A percentile compares a stretch with the other conserved stretches of the same genome.
Evolutionary conservation across 139 green algal genomes (phyloP).

Genomic region (Closterium sp.): DNA sequence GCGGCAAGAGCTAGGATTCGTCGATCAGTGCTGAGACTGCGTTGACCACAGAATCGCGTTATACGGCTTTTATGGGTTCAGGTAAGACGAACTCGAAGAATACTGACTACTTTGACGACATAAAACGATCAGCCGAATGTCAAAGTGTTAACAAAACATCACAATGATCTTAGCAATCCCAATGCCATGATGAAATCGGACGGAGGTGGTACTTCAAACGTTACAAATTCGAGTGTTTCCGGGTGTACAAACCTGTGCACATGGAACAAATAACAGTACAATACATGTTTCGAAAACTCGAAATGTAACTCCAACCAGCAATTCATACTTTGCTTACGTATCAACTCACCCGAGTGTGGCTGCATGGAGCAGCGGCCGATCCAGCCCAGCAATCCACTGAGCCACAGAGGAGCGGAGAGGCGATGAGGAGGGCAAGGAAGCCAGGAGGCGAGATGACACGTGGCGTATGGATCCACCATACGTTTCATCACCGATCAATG

Average conservation of each 20-base stretch:
- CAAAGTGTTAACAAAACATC: background rate
- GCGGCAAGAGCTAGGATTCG: background rate
- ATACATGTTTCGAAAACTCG: background rate
- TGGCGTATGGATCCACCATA: background rate
- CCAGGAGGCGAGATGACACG: background rate
- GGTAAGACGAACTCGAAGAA: no score
- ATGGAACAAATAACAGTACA: background rate
- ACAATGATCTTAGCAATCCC: background rate
- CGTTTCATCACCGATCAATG: background rate
- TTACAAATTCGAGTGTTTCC: background rate
- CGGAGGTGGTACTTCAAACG: background rate
- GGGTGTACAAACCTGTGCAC: background rate
- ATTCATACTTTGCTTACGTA: background rate
- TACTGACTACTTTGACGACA: background rate
- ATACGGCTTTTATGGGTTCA: background rate
- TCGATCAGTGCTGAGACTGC: background rate
- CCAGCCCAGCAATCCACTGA: background rate
- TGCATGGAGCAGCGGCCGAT: background rate
- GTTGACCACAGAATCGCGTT: background rate
- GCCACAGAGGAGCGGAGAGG: background rate
- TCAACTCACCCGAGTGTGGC: background rate
- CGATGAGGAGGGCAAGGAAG: background rate
- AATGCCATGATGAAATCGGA: background rate
- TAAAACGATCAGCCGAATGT: background rate
- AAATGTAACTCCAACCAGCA: background rate